Base-by-base conservation (phyloP, 768 basidiomycete species). In the Mycena rebaudengoi region DNA sequence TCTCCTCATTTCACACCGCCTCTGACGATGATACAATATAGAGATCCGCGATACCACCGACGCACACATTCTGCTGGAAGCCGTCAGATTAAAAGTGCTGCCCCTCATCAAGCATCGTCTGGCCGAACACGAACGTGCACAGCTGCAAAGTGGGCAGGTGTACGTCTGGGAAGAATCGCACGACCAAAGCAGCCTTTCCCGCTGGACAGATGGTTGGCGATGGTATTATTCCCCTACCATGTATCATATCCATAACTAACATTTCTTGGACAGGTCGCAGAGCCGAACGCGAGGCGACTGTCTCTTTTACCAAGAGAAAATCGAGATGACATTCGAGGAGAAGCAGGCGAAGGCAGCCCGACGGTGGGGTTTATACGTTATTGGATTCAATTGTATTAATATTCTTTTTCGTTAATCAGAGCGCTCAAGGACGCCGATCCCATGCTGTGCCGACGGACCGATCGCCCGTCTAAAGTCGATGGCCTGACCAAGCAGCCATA, bases 121-220 rank as follows among this genome's bases (percentile, higher is more conserved):
- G 18, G 80, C 79, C 13, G 73, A 82, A 7, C 78, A 69, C 40
- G 88, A 88, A 69, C 82, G 87, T 45, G 85, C 87, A 43, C 78
- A 82, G 49, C 71, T 88, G 21, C 59, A 70, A 14, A 84, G 85
- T 12, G 87, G 87, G 5, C 86, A 88, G 61, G 79, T 88, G 43
- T 89, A 87, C 66, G 87, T 89, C 29, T 89, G 88, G 88, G 88
- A 89, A 65, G 88, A 89, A 69, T 86, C 86, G 6, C 87, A 86
- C 52, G 82, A 84, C 37, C 83, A 82, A 7, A 80, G 79, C 26
- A 65, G 69, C 39, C 66, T 86, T 29, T 75, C 87, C 53, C 79
- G 88, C 16, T 89, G 87, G 87, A 89, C 87, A n/a, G 87, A 89
- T 62, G 87, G 87, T 1, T 77, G 86, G 49, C 77, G 87, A 70